phyloP scores from a whole-genome alignment of 202 grass and related monocot species.

The Panicum virgatum region DNA sequence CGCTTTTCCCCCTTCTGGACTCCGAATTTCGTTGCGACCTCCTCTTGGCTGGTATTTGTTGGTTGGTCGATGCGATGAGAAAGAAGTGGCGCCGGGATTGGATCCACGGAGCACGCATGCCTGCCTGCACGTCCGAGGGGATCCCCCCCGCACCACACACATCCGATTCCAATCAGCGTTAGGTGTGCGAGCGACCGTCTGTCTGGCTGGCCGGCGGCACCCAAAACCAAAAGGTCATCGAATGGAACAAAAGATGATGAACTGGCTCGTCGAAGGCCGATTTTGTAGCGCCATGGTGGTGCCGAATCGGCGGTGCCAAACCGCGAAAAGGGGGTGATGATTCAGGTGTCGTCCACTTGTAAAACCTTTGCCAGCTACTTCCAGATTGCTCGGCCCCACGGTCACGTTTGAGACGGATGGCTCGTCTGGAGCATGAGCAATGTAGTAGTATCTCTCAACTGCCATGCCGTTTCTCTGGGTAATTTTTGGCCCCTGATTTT shows the following conservation, averaged over 20 bases:
- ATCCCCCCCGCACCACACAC: too few species aligned
- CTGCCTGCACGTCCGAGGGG: too few species aligned
- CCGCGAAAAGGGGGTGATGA: neutral
- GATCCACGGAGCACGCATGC: neutral
- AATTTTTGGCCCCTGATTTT: neutral
- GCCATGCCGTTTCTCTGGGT: neutral
- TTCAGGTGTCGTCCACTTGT: conserved; percentile 28
- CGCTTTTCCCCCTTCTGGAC: neutral
- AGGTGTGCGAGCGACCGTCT: neutral
- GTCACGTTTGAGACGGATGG: neutral
- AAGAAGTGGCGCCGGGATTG: neutral
- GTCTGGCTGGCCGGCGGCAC: neutral
- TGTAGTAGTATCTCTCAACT: neutral
- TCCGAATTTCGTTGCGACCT: neutral
- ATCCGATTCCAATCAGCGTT: conserved; percentile 7
- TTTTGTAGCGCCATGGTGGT: conserved; percentile 30
- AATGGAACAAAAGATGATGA: conserved; percentile 13
- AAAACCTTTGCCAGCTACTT: neutral
- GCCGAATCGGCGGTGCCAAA: too few species aligned
- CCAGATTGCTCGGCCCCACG: neutral
- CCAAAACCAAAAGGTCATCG: neutral
- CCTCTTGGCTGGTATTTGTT: conserved; percentile 5
- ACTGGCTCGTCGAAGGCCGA: conserved; percentile 25
- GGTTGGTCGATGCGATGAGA: conserved; percentile 28
- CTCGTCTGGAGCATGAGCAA: neutral